Evolutionary conservation across 148 eudicot genomes (phyloP).

Genomic region (Polygonum maritimum): DNA sequence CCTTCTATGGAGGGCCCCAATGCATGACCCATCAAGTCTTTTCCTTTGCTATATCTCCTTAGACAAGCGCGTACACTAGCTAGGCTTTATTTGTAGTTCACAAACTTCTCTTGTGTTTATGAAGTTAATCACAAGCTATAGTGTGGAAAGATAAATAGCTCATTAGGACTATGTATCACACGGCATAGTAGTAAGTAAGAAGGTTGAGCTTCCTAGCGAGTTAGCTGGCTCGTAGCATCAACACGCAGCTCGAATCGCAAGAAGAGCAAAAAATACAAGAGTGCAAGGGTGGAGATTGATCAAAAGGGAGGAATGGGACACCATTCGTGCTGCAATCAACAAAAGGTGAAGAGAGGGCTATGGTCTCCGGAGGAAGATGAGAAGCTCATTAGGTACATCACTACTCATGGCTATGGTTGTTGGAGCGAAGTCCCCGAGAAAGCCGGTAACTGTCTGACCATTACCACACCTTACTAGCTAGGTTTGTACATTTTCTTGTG

Average conservation of each 20-base stretch:
- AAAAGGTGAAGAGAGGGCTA: constrained; percentile 91
- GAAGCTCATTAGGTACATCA: constrained; percentile 67
- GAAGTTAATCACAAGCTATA: neutral
- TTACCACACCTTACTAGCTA: no score
- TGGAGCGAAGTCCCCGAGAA: constrained; percentile 98
- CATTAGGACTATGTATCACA: neutral
- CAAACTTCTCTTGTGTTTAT: neutral
- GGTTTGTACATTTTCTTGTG: no score
- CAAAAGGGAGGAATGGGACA: constrained; percentile 48
- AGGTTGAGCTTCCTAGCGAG: no score
- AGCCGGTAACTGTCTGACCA: constrained; percentile 40
- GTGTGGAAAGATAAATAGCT: neutral
- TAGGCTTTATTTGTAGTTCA: neutral
- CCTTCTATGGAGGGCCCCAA: neutral
- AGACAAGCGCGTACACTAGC: no score
- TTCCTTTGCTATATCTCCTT: neutral
- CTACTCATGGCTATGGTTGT: constrained; percentile 87
- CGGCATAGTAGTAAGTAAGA: no score
- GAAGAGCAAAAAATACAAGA: neutral
- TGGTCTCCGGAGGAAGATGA: constrained; percentile 97
- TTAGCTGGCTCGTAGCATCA: no score
- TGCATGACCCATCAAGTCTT: neutral
- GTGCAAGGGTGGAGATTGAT: neutral
- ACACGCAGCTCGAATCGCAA: no score
- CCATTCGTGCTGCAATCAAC: constrained; percentile 91